Evolutionary conservation across 805 yeast species (phyloP).

Genomic region (Zygotorulaspora sp.): DNA sequence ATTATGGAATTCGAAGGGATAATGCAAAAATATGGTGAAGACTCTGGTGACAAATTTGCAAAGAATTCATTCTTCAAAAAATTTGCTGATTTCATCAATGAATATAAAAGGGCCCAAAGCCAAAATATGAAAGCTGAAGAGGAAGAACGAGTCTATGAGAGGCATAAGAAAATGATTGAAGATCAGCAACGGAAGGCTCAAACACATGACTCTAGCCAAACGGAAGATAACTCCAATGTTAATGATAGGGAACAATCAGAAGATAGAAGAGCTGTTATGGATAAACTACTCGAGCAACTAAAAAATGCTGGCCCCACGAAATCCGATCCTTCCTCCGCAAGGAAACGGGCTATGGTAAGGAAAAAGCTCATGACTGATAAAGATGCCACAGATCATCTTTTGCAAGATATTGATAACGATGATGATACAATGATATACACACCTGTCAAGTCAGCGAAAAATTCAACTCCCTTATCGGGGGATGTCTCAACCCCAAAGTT

Average conservation of each 20-base stretch:
- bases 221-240: constrained; percentile 5
- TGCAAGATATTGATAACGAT: constrained; percentile 22
- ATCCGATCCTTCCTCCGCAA: constrained; percentile 73
- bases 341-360: constrained; percentile 74
- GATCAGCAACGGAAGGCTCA: constrained; percentile 31
- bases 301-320: constrained; percentile 79
- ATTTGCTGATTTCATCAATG: constrained; percentile 72
- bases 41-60: constrained; percentile 61
- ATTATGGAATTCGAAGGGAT: constrained; percentile 61
- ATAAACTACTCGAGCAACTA: constrained; percentile 76
- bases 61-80: constrained; percentile 69
- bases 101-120: constrained; percentile 71
- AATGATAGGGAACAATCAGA: constrained; percentile 17
- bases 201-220: constrained; percentile 17
- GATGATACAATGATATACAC: constrained; percentile 32
- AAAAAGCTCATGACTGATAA: constrained; percentile 44
- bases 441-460: constrained; percentile 19
- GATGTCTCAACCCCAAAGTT: constrained; percentile 8
- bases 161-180: constrained; percentile 54
- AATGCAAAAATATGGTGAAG: constrained; percentile 90
- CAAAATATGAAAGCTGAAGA: constrained; percentile 82
- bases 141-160: constrained; percentile 71
- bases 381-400: constrained; percentile 13
- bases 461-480: background rate
- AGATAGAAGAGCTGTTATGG: constrained; percentile 59